A percentile compares a stretch with the other conserved stretches of the same genome.
Conservation (phyloP, 257 asterid genomes). For the Rehmannia glutinosa region DNA sequence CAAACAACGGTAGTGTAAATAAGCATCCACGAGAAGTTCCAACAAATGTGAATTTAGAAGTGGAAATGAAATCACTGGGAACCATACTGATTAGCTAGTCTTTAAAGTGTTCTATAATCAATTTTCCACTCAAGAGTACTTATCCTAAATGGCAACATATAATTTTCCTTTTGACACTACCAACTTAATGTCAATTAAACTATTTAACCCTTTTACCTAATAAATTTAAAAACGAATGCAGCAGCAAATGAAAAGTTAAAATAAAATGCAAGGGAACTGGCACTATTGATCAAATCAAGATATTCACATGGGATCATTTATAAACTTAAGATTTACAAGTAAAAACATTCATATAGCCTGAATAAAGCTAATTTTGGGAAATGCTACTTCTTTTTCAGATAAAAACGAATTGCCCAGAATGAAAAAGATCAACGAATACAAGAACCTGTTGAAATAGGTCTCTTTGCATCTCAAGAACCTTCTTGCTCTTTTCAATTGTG, state of each 20-base stretch:
- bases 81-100: neutral
- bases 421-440: neutral
- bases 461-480: conserved; percentile 68
- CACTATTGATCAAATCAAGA: neutral
- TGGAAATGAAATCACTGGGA: neutral
- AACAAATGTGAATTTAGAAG: neutral
- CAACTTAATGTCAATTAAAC: no score
- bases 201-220: no score
- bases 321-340: neutral
- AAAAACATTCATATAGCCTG: neutral
- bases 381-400: neutral
- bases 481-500: conserved; percentile 76
- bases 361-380: neutral
- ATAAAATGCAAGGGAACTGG: neutral
- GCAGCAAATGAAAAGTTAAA: neutral
- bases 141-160: neutral
- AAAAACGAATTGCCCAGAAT: neutral
- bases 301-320: neutral
- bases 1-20: neutral
- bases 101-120: neutral
- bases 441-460: conserved; percentile 75
- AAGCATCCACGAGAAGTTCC: neutral
- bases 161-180: neutral
- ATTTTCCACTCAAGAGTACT: neutral
- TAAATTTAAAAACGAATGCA: no score